Evolutionary conservation across 176 grass and related monocot genomes (phyloP).

Genomic region (Carex cristatella): DNA sequence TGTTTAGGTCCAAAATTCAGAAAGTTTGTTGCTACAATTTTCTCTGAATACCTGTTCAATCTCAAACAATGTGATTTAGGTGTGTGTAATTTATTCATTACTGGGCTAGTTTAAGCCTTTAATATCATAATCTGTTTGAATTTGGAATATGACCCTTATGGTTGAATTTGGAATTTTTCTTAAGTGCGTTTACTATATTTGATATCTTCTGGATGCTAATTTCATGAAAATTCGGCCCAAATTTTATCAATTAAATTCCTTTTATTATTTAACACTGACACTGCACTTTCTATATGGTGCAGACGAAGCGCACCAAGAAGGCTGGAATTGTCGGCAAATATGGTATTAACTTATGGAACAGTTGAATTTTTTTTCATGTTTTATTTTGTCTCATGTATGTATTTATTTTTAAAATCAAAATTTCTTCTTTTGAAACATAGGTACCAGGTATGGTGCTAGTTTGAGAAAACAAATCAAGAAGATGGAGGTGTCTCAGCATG

Average conservation of each 20-base stretch:
- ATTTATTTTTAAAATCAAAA: not conserved
- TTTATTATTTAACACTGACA: constrained; percentile 3
- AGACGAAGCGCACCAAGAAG: constrained; percentile 97
- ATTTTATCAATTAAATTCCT: not conserved
- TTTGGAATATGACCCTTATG: not conserved
- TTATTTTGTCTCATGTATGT: not conserved
- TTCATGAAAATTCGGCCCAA: not conserved
- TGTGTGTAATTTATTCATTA: not conserved
- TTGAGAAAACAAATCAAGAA: constrained; percentile 98
- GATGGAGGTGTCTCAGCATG: constrained; percentile 91
- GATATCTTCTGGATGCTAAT: not conserved
- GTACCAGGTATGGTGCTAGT: constrained; percentile 93
- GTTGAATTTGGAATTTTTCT: not conserved
- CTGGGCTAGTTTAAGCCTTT: not conserved
- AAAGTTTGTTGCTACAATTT: not conserved
- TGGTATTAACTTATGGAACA: constrained; percentile 29
- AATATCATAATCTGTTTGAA: not conserved
- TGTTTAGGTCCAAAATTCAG: not conserved
- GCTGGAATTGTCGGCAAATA: constrained; percentile 91
- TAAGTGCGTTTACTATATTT: not conserved
- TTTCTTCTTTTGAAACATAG: constrained; percentile 24
- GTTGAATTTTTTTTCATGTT: not conserved
- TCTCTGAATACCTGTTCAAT: not conserved
- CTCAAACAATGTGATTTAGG: not conserved
- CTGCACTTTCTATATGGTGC: not conserved